Evolutionary conservation across 441 rosid species (phyloP), one percentile per base, ranked within the genome.

Genomic region (Arabidopsis hybrid): DNA sequence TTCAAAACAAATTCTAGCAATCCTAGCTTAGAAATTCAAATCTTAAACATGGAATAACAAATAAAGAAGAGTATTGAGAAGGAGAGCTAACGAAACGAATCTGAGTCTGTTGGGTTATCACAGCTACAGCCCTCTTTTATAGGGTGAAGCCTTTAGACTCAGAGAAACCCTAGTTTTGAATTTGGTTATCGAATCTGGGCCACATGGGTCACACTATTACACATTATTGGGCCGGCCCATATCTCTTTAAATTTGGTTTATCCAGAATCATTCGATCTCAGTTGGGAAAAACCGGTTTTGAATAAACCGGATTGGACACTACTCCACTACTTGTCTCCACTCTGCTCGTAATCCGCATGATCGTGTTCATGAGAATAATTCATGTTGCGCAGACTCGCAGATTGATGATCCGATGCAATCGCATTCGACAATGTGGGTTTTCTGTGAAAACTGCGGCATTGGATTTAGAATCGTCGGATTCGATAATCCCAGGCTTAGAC

Each of bases 301-400:
- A 34, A 4, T 56, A 0, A 57, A 34, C 61, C 61, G 26, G 61
- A 16, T 16, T 38, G 4, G 34, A 38, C 47, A 18, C 16, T 5
- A 10, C 34, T 43, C 6, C 16, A 3, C n/a, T 5, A 21, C 26
- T 21, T 21, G 26, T 21, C 26, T 21, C 26, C 26, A 21, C 39
- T 26, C 52, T 29, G 29, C 43, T 60, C 61, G 31, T 10, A 52
- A 43, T 40, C 32, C 75, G 80, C 74, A 89, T 89, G 91, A 78
- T 76, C 75, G 60, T 82, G 52, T 47, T 76, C 47, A 46, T 68
- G 13, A 52, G 71, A 57, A 8, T 5, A n/a, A 73, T 52, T 14
- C 38, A 55, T 58, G 71, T 75, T 18, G 40, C 75, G 5, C 57
- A 57, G 26, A 63, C 45, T 34, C 61, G 39, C 34, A 58, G 67